These are phyloP conservation scores for Penstemon newberryi DNA, from an alignment of 257 asterid genomes.

Conservation along the genomic window DNA sequence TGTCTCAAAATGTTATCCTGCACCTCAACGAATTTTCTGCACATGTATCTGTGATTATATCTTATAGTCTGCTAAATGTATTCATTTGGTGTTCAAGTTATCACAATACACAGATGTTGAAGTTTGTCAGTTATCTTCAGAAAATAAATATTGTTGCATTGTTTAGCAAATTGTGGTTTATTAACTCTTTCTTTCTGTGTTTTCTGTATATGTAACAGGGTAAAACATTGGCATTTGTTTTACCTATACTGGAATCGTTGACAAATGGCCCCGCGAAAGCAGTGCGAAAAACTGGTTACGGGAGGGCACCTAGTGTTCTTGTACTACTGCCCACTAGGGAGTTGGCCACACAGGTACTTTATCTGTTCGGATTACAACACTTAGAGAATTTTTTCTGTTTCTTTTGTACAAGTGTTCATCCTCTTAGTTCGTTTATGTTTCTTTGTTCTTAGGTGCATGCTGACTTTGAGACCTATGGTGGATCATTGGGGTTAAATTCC, in stretches of 20 bases:
- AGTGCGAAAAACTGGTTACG: slow-evolving; percentile 68
- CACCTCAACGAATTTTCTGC: too few species aligned
- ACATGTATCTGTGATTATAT: too few species aligned
- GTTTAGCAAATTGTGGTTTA: not conserved
- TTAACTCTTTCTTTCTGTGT: not conserved
- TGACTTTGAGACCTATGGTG: slow-evolving; percentile 81
- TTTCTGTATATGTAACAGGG: slow-evolving; percentile 50
- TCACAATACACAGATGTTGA: not conserved
- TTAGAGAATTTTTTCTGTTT: not conserved
- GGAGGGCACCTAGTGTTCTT: slow-evolving; percentile 84
- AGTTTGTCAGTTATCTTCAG: not conserved
- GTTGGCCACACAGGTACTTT: slow-evolving; percentile 79
- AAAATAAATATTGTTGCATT: not conserved
- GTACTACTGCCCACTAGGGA: slow-evolving; percentile 96
- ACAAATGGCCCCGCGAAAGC: slow-evolving; percentile 67
- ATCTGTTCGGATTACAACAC: not conserved
- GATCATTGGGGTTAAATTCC: slow-evolving; percentile 65
- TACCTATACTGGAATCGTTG: slow-evolving; percentile 85
- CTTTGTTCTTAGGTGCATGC: slow-evolving; percentile 23
- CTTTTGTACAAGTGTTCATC: not conserved
- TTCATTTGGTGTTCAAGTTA: too few species aligned
- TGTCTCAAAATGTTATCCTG: too few species aligned
- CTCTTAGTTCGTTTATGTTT: not conserved
- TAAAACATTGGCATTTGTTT: slow-evolving; percentile 90
- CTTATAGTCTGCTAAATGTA: too few species aligned